These are phyloP conservation scores for Aspergillus conjunctus DNA, from an alignment of 495 filamentous ascomycete species.

Conservation along the genomic window DNA sequence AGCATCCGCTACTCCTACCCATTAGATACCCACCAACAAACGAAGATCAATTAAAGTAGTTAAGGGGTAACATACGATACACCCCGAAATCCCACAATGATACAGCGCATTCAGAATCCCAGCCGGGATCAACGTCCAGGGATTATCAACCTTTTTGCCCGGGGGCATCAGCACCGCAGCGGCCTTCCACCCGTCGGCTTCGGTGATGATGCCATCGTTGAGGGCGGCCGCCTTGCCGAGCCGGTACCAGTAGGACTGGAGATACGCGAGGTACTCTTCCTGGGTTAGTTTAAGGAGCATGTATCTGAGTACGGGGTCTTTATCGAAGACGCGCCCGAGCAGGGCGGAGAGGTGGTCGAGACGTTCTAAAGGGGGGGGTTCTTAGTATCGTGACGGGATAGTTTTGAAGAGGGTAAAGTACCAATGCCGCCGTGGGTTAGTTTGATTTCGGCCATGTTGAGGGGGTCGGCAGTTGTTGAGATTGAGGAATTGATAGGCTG, in stretches of 20 bases:
- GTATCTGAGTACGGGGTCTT: slow-evolving; percentile 10
- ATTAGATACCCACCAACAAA: not conserved
- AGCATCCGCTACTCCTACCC: slow-evolving; percentile 9
- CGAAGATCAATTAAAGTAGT: not conserved
- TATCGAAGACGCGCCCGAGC: slow-evolving; percentile 10
- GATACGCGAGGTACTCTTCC: slow-evolving; percentile 1
- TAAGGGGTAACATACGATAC: not conserved
- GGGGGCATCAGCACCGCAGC: slow-evolving; percentile 11
- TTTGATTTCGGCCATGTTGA: too few relatives aligned
- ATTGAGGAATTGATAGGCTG: too few relatives aligned
- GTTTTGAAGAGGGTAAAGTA: not conserved
- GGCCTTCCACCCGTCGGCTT: slow-evolving; percentile 6
- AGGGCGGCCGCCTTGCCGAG: slow-evolving; percentile 6
- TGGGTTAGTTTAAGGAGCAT: slow-evolving; percentile 5
- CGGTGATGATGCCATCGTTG: slow-evolving; percentile 5
- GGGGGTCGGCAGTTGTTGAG: too few relatives aligned
- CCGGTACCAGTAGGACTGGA: slow-evolving; percentile 3
- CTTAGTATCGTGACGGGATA: not conserved
- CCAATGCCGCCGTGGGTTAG: not conserved
- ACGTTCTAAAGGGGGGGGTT: not conserved
- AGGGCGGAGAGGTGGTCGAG: slow-evolving; percentile 3
- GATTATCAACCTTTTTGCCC: slow-evolving; percentile 8
- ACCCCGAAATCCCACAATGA: not conserved
- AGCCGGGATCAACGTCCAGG: not conserved
- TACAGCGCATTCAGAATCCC: not conserved